Percentiles rank a stretch among this genome's conserved stretches.
phyloP scores from a whole-genome alignment of 345 rosid genomes.

The Mallotus nudiflorus region DNA sequence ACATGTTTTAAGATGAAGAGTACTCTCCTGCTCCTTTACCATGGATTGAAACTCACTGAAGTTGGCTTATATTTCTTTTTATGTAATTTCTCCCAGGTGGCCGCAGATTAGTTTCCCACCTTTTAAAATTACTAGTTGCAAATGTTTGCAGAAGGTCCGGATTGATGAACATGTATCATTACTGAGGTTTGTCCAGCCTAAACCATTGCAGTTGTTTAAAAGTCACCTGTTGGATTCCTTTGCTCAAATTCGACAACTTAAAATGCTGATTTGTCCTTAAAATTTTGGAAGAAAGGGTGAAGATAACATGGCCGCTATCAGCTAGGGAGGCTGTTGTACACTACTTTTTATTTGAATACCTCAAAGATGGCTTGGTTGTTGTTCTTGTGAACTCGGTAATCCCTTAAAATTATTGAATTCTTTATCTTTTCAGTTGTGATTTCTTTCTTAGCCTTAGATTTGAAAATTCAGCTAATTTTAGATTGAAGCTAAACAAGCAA shows the following conservation, averaged over 20 bases:
- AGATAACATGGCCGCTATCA: slow-evolving; percentile 87
- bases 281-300: slow-evolving; percentile 83
- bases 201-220: slow-evolving; percentile 11
- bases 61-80: slow-evolving; percentile 5
- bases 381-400: slow-evolving; percentile 70
- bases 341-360: slow-evolving; percentile 65
- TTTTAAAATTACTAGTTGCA: slow-evolving; percentile 50
- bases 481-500: neutral
- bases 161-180: slow-evolving; percentile 72
- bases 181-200: slow-evolving; percentile 58
- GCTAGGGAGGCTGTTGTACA: slow-evolving; percentile 80
- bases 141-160: slow-evolving; percentile 59
- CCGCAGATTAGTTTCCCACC: slow-evolving; percentile 73
- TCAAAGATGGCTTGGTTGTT: slow-evolving; percentile 65
- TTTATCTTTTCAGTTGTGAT: slow-evolving; percentile 9
- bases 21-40: neutral
- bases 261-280: slow-evolving; percentile 31
- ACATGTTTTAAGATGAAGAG: too few relatives aligned
- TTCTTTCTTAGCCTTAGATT: slow-evolving; percentile 3
- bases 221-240: slow-evolving; percentile 12
- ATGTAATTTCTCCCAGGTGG: slow-evolving; percentile 60
- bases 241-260: slow-evolving; percentile 16
- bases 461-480: neutral
- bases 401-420: slow-evolving; percentile 12
- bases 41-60: neutral